phyloP scores from a whole-genome alignment of 2,329 filamentous ascomycete species.

The Colletotrichum falcatum region DNA sequence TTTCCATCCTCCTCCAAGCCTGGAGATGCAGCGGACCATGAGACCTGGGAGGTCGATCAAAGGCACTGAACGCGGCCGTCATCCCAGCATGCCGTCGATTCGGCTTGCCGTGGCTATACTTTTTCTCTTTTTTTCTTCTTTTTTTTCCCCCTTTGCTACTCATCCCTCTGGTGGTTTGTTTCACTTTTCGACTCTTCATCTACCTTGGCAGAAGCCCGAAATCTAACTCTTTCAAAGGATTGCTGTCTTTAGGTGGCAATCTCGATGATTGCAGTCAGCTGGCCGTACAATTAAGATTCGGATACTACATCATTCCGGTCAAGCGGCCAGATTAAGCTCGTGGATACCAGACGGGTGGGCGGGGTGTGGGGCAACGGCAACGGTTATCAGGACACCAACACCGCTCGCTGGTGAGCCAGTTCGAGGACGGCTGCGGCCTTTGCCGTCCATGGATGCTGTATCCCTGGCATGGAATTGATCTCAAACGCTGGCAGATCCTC shows the following conservation, averaged over 20 bases:
- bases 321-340: constrained; percentile 14
- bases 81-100: not conserved
- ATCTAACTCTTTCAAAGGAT: constrained; percentile 1
- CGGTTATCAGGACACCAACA: not conserved
- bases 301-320: constrained; percentile 6
- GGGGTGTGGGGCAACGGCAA: constrained; percentile 1
- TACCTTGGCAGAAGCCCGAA: constrained; percentile 6
- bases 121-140: not conserved
- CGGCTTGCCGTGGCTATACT: not conserved
- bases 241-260: not conserved
- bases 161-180: not conserved
- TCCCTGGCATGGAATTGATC: not conserved
- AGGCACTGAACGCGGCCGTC: not conserved
- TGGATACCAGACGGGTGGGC: constrained; percentile 7
- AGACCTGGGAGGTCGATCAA: not conserved
- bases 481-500: not conserved
- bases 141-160: too few relatives aligned
- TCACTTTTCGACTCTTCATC: not conserved
- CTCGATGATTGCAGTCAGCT: not conserved
- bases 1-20: not conserved
- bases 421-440: not conserved
- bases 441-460: not conserved
- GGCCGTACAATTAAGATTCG: constrained; percentile 12
- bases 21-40: not conserved
- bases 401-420: not conserved